Evolutionary conservation across 768 basidiomycete species (phyloP).

Genomic region (Coprinopsis sp.): DNA sequence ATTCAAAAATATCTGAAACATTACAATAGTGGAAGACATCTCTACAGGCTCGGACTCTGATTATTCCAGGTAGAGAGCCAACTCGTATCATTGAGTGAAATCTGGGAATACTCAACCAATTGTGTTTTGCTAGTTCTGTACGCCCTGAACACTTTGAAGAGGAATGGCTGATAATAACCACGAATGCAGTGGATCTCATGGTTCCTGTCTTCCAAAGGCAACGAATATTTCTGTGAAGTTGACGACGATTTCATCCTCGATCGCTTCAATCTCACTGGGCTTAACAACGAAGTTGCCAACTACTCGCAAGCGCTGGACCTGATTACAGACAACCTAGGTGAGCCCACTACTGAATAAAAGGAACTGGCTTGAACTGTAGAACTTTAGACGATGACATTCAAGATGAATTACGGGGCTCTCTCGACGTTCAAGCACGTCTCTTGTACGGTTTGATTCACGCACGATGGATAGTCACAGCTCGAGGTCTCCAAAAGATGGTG

Average conservation of each 20-base stretch:
- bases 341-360: slow-evolving; percentile 18
- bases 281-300: slow-evolving; percentile 94
- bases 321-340: slow-evolving; percentile 93
- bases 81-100: slow-evolving; percentile 12
- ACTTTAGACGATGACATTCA: slow-evolving; percentile 86
- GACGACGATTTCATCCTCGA: slow-evolving; percentile 99
- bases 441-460: slow-evolving; percentile 97
- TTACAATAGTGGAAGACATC: slow-evolving; percentile 66
- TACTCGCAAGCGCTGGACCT: slow-evolving; percentile 92
- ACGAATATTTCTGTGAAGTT: slow-evolving; percentile 99
- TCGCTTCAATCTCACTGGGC: slow-evolving; percentile 95
- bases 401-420: slow-evolving; percentile 85
- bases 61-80: slow-evolving; percentile 80
- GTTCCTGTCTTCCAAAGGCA: slow-evolving; percentile 96
- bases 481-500: slow-evolving; percentile 95
- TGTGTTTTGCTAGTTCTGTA: slow-evolving; percentile 7
- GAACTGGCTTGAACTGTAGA: not conserved
- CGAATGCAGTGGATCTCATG: slow-evolving; percentile 86
- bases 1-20: not conserved
- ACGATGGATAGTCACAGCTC: slow-evolving; percentile 91
- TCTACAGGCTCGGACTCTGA: slow-evolving; percentile 93
- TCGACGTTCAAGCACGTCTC: slow-evolving; percentile 90
- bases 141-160: slow-evolving; percentile 2
- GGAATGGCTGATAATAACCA: not conserved
- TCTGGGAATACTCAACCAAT: slow-evolving; percentile 11